These are phyloP conservation scores for Castanopsis chinensis DNA, from an alignment of 306 rosid species.

Conservation along the genomic window DNA sequence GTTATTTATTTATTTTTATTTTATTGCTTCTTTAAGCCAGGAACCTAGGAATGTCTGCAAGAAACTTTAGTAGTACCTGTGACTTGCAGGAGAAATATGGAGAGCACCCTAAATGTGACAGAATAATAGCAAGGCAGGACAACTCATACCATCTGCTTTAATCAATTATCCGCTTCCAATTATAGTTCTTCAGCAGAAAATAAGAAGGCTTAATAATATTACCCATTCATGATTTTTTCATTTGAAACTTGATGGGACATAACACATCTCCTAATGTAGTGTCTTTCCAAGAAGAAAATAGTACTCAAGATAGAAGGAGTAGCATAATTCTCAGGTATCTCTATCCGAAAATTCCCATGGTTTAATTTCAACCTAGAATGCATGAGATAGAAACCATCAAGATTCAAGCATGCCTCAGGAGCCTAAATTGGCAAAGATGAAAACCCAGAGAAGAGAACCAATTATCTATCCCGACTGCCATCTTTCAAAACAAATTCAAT, in stretches of 20 bases:
- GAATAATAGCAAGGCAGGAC: not conserved
- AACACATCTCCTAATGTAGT: not conserved
- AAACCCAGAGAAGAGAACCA: not conserved
- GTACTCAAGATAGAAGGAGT: not conserved
- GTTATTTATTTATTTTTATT: no score
- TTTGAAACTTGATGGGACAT: not conserved
- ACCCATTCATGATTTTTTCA: not conserved
- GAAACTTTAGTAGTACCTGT: not conserved
- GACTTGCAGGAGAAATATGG: not conserved
- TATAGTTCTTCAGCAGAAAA: not conserved
- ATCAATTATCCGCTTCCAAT: not conserved
- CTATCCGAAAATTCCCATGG: slow-evolving; percentile 32
- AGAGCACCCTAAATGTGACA: not conserved
- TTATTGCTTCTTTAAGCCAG: not conserved
- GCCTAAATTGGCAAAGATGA: not conserved
- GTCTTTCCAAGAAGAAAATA: not conserved
- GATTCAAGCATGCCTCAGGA: not conserved
- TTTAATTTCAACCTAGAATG: slow-evolving; percentile 29
- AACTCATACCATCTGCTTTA: not conserved
- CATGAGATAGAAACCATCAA: not conserved
- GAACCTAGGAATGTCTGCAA: not conserved
- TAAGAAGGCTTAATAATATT: not conserved
- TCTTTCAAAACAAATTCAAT: slow-evolving; percentile 39
- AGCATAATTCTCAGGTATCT: slow-evolving; percentile 27
- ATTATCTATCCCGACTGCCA: slow-evolving; percentile 26